A percentile compares a stretch with the other conserved stretches of the same genome.
phyloP scores from a whole-genome alignment of 2,329 filamentous ascomycete genomes.

The Beauveria rudraprayagi region DNA sequence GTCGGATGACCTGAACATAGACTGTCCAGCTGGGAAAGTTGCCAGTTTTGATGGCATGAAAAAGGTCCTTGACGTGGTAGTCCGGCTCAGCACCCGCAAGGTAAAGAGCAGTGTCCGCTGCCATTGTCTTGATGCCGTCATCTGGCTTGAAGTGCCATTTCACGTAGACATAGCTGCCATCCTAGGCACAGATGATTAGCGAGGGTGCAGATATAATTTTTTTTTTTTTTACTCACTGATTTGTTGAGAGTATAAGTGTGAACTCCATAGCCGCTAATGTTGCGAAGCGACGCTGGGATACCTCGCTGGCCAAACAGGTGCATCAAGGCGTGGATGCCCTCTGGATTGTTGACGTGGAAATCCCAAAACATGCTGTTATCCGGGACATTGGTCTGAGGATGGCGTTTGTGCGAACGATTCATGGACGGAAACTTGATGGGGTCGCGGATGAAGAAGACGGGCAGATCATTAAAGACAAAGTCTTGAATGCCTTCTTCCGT shows the following conservation, averaged over 20 bases:
- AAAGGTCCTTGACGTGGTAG: slow-evolving; percentile 30
- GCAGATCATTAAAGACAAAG: slow-evolving; percentile 37
- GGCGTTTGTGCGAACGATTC: slow-evolving; percentile 36
- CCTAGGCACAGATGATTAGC: slow-evolving; percentile 11
- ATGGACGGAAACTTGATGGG: slow-evolving; percentile 39
- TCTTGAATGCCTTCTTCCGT: slow-evolving; percentile 22
- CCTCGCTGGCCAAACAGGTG: slow-evolving; percentile 42
- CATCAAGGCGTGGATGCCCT: slow-evolving; percentile 44
- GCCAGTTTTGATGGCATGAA: not conserved
- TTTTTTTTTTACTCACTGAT: not conserved
- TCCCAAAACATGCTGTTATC: slow-evolving; percentile 34
- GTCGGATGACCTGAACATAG: slow-evolving; percentile 53
- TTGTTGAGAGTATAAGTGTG: slow-evolving; percentile 41
- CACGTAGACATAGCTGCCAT: slow-evolving; percentile 41
- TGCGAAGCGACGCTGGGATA: slow-evolving; percentile 36
- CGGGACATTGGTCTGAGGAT: slow-evolving; percentile 33
- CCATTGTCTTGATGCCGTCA: slow-evolving; percentile 36
- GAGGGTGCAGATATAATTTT: not conserved
- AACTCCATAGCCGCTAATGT: slow-evolving; percentile 38
- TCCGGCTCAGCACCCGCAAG: slow-evolving; percentile 42
- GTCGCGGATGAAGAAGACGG: slow-evolving; percentile 39
- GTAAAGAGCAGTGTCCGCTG: slow-evolving; percentile 27
- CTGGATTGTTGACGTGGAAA: slow-evolving; percentile 31
- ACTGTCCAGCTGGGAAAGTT: slow-evolving; percentile 56
- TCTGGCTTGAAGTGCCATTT: slow-evolving; percentile 43